Conservation (phyloP, 2,329 filamentous ascomycete genomes). For the Colletotrichum euphorbiae region DNA sequence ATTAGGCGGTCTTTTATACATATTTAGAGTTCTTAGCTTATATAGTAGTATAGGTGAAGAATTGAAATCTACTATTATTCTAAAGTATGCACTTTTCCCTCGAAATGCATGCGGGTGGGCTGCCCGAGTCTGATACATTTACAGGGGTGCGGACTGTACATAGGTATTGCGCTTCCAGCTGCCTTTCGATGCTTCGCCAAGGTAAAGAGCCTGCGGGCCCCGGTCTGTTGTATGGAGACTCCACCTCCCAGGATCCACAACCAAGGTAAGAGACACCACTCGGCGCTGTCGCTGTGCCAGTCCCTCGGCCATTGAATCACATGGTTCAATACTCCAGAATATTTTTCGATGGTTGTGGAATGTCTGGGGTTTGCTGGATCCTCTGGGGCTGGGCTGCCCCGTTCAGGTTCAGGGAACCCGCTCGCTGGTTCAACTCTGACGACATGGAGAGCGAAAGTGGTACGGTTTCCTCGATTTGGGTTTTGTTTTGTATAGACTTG, state of each 20-base stretch:
- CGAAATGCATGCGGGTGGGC: too few relatives aligned
- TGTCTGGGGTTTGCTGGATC: conserved; percentile 22
- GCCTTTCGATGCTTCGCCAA: conserved; percentile 1
- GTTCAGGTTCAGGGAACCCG: too few relatives aligned
- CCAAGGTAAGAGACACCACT: conserved; percentile 3
- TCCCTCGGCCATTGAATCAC: neutral
- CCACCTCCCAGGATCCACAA: neutral
- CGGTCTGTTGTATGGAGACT: neutral
- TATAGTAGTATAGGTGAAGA: too few relatives aligned
- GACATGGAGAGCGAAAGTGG: conserved; percentile 8
- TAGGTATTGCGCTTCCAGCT: conserved; percentile 22
- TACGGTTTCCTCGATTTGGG: neutral
- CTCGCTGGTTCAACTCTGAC: conserved; percentile 23
- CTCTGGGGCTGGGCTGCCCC: conserved; percentile 5
- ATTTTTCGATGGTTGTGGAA: neutral
- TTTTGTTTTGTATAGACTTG: neutral
- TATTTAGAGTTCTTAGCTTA: too few relatives aligned
- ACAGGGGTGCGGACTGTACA: too few relatives aligned
- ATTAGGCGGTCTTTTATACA: too few relatives aligned
- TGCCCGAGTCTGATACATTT: too few relatives aligned
- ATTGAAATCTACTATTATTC: too few relatives aligned
- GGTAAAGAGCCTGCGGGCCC: neutral
- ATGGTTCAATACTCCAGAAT: neutral
- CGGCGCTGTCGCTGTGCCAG: neutral
- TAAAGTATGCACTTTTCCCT: too few relatives aligned